phyloP scores from a whole-genome alignment of 495 filamentous ascomycete species.

The Hyaloscypha hepaticicola region DNA sequence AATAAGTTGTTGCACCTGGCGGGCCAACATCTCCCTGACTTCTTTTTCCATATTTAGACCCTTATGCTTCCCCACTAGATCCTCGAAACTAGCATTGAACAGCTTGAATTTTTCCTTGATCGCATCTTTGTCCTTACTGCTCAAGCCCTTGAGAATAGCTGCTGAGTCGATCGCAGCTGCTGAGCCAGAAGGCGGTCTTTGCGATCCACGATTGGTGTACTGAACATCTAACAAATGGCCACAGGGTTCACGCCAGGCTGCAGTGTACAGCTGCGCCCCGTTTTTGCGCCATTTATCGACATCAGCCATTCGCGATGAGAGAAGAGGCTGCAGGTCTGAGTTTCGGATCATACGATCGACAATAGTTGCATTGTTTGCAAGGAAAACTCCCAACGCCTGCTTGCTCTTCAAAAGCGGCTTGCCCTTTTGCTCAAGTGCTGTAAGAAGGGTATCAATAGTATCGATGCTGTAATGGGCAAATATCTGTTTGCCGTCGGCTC shows the following conservation, averaged over 20 bases:
- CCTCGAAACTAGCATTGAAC: slow-evolving; percentile 91
- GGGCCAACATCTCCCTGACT: slow-evolving; percentile 71
- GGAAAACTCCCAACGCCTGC: slow-evolving; percentile 78
- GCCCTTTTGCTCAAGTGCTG: slow-evolving; percentile 72
- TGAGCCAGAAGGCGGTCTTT: slow-evolving; percentile 66
- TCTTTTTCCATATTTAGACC: slow-evolving; percentile 81
- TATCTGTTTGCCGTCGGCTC: slow-evolving; percentile 83
- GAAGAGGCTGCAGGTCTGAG: slow-evolving; percentile 72
- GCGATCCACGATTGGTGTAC: slow-evolving; percentile 69
- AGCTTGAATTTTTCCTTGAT: slow-evolving; percentile 92
- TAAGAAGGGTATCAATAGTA: slow-evolving; percentile 49
- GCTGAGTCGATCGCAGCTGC: slow-evolving; percentile 66
- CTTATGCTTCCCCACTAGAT: slow-evolving; percentile 78
- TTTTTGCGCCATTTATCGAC: slow-evolving; percentile 88
- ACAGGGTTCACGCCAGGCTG: slow-evolving; percentile 86
- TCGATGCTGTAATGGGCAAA: slow-evolving; percentile 36
- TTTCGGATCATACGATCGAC: slow-evolving; percentile 82
- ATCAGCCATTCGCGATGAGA: slow-evolving; percentile 61
- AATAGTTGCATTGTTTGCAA: slow-evolving; percentile 84
- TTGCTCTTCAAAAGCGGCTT: slow-evolving; percentile 74
- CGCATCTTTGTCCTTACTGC: slow-evolving; percentile 86
- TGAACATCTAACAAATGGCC: slow-evolving; percentile 85
- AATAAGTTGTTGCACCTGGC: slow-evolving; percentile 83
- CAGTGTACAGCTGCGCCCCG: slow-evolving; percentile 75
- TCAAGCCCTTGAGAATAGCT: slow-evolving; percentile 76